Evolutionary conservation across 345 rosid genomes (phyloP).

Genomic region (Luvunga scandens): DNA sequence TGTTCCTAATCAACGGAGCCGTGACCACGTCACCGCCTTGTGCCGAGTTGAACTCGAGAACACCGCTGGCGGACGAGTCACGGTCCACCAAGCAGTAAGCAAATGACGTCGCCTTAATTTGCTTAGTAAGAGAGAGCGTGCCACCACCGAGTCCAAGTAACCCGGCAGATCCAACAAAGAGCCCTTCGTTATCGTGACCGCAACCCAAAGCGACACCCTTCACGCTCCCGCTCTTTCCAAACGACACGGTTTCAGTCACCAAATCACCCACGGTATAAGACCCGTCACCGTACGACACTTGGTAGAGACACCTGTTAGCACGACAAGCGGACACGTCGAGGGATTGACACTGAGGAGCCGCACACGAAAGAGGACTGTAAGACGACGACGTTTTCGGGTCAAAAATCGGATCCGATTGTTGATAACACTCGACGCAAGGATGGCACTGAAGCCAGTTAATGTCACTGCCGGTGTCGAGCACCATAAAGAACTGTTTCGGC

Average conservation of each 20-base stretch:
- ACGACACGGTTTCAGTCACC: conserved; percentile 71
- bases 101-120: conserved; percentile 73
- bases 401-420: conserved; percentile 78
- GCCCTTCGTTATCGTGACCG: conserved; percentile 86
- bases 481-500: conserved; percentile 56
- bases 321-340: conserved; percentile 59
- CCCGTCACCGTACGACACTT: conserved; percentile 91
- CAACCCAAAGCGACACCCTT: conserved; percentile 63
- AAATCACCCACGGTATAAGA: conserved; percentile 78
- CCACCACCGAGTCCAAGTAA: conserved; percentile 94
- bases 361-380: conserved; percentile 51
- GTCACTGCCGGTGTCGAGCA: conserved; percentile 86
- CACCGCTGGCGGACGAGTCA: conserved; percentile 61
- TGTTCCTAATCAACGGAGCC: conserved; percentile 59
- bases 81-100: conserved; percentile 91
- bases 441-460: conserved; percentile 84
- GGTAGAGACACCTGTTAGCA: conserved; percentile 54
- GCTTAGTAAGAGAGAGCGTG: conserved; percentile 63
- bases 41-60: conserved; percentile 80
- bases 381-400: conserved; percentile 67
- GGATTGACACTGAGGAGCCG: conserved; percentile 47
- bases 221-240: conserved; percentile 48
- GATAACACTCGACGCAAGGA: conserved; percentile 80
- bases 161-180: conserved; percentile 82
- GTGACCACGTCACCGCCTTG: conserved; percentile 37